Evolutionary conservation across 164 flowering plant species (phyloP), one percentile per base, ranked within the genome.

Genomic region (Litsea cubeba): DNA sequence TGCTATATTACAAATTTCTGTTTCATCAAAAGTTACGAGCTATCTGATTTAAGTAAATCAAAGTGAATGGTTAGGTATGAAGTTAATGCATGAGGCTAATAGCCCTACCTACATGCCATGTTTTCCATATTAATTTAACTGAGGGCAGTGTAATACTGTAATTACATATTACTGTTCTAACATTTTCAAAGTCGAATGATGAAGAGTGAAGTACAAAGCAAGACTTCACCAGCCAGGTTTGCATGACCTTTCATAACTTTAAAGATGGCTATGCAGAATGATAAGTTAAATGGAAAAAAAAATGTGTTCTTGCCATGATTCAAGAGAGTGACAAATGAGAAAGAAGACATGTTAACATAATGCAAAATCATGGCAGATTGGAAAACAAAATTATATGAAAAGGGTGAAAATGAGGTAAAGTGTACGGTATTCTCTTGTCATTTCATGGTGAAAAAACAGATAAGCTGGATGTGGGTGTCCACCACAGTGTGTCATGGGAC

Each of bases 391-490:
- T 12, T 22, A 62, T 20, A 25, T 3, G 22, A 60, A 60, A 0
- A 60, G 11, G 63, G 7, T 25, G 49, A 17, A 15, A 66, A 26
- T 66, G 22, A 25, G 68, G 8, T 30, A 25, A 25, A 35, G 46
- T 30, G 64, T 74, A 67, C 49, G 69, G 65, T 25, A 25, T 63
- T 46, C 75, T 23, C 69, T 32, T 26, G 75, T 64, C 70, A 73
- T 73, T 54, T 50, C 70, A 26, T 32, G 68, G 32, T 35, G 74
- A 32, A 20, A 71, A 32, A 22, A 32, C 8, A 28, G 14, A 3
- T 54, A 15, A 5, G 26, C n/a, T n/a, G 20, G 35, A 65, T 30
- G 68, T 30, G 69, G 69, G 49, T 30, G 22, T 25, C n/a, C 12
- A 11, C 35, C 11, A 65, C 10, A 17, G 4, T 5, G 12, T 20